These are phyloP conservation scores for Diplodia scrobiculata DNA, from an alignment of 2,329 filamentous ascomycete species.

Conservation along the genomic window DNA sequence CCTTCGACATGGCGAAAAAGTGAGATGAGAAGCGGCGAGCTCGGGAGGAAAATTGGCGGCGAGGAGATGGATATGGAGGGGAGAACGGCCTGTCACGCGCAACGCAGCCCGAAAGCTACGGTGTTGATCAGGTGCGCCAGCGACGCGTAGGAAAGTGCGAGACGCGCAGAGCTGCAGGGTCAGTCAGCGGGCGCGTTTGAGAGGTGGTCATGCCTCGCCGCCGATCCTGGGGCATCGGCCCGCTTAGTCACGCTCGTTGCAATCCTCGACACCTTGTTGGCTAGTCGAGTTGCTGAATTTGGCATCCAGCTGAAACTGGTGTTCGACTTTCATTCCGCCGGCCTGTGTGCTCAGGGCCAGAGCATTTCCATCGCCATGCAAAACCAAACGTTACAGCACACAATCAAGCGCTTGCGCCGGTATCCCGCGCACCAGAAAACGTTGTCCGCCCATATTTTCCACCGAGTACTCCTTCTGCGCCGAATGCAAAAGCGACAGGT, in stretches of 20 bases:
- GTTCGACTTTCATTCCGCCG: slow-evolving; percentile 9
- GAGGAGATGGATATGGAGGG: not conserved
- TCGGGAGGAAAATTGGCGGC: not conserved
- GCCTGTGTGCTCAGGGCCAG: slow-evolving; percentile 2
- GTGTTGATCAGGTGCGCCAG: slow-evolving; percentile 13
- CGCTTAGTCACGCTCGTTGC: slow-evolving; percentile 23
- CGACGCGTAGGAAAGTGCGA: slow-evolving; percentile 25
- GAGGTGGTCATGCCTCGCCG: slow-evolving; percentile 10
- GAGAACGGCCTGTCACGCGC: slow-evolving; percentile 9
- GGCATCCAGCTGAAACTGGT: slow-evolving; percentile 14
- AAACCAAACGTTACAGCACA: not conserved
- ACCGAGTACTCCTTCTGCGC: slow-evolving; percentile 18
- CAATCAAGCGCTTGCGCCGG: not conserved
- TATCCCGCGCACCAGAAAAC: slow-evolving; percentile 4
- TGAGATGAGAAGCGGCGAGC: not conserved
- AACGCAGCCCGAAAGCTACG: slow-evolving; percentile 8
- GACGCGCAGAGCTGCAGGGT: slow-evolving; percentile 25
- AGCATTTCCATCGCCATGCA: slow-evolving; percentile 22
- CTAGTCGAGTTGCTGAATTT: slow-evolving; percentile 8
- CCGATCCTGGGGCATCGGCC: slow-evolving; percentile 19
- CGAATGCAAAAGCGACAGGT: slow-evolving; percentile 16
- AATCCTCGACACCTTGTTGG: slow-evolving; percentile 25
- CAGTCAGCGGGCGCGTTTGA: slow-evolving; percentile 10
- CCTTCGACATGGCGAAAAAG: slow-evolving; percentile 51
- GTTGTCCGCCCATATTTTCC: slow-evolving; percentile 17